Evolutionary conservation across 2,329 filamentous ascomycete genomes (phyloP).

Genomic region (Penicillium sp.): DNA sequence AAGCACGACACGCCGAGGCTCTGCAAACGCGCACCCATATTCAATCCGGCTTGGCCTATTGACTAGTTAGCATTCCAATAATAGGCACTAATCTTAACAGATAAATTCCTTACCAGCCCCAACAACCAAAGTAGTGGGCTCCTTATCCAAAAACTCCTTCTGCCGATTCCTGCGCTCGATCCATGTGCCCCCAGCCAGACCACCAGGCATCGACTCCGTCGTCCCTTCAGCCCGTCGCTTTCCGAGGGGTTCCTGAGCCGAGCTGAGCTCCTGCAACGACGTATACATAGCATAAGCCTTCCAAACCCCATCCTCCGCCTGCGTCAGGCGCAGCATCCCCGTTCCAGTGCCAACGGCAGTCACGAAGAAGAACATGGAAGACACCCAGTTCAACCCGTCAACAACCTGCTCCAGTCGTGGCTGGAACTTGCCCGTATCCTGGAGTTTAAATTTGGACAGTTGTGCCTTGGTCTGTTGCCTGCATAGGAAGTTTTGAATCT

Average conservation of each 20-base stretch:
- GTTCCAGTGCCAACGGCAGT: slow-evolving; percentile 30
- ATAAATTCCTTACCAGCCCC: slow-evolving; percentile 28
- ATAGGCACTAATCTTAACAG: background rate
- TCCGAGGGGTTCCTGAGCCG: slow-evolving; percentile 29
- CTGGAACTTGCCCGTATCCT: slow-evolving; percentile 28
- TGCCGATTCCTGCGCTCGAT: slow-evolving; percentile 28
- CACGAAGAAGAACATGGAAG: slow-evolving; percentile 36
- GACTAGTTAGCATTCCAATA: background rate
- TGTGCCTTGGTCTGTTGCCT: slow-evolving; percentile 20
- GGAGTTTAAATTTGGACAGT: slow-evolving; percentile 26
- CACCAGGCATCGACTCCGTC: slow-evolving; percentile 28
- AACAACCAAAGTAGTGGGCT: slow-evolving; percentile 36
- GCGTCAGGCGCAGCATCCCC: slow-evolving; percentile 32
- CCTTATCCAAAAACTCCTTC: slow-evolving; percentile 28
- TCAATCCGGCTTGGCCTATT: slow-evolving; percentile 38
- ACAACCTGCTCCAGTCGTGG: slow-evolving; percentile 24
- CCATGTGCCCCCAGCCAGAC: slow-evolving; percentile 30
- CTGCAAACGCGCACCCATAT: slow-evolving; percentile 36
- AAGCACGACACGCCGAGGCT: slow-evolving; percentile 35
- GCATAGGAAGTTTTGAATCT: slow-evolving; percentile 28
- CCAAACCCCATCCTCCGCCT: slow-evolving; percentile 24
- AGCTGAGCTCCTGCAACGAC: slow-evolving; percentile 31
- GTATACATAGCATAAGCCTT: slow-evolving; percentile 36
- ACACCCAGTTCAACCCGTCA: slow-evolving; percentile 29
- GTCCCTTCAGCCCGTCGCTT: slow-evolving; percentile 29